A percentile compares a stretch with the other conserved stretches of the same genome.
Conservation (phyloP, 2,329 filamentous ascomycete genomes). For the Cephalotrichum gorgonifer region DNA sequence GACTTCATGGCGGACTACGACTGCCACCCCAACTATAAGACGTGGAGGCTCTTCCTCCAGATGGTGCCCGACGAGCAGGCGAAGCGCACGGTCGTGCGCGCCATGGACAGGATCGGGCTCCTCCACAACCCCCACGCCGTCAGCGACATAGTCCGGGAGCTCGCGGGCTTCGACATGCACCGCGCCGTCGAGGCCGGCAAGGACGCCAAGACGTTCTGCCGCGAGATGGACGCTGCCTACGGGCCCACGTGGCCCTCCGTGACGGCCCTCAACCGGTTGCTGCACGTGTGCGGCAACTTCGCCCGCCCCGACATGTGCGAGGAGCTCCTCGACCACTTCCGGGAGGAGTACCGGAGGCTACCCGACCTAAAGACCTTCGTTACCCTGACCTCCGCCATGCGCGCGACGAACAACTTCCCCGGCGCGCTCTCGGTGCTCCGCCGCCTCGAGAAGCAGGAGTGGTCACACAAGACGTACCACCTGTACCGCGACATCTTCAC, state of each 20-base stretch:
- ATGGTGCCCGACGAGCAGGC: slow-evolving; percentile 50
- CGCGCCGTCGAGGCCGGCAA: slow-evolving; percentile 25
- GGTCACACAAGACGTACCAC: not conserved
- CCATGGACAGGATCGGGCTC: slow-evolving; percentile 34
- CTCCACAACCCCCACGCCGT: slow-evolving; percentile 25
- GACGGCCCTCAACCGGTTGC: slow-evolving; percentile 23
- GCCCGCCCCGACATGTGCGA: slow-evolving; percentile 11
- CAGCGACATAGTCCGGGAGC: slow-evolving; percentile 26
- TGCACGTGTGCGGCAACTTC: slow-evolving; percentile 32
- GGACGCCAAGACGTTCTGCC: slow-evolving; percentile 25
- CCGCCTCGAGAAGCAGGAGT: not conserved
- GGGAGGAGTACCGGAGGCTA: not conserved
- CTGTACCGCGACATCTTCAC: not conserved
- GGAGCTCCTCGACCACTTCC: slow-evolving; percentile 1
- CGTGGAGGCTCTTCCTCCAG: slow-evolving; percentile 38
- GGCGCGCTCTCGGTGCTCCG: not conserved
- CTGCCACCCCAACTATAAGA: slow-evolving; percentile 29
- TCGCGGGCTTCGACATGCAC: slow-evolving; percentile 33
- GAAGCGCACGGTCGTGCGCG: slow-evolving; percentile 31
- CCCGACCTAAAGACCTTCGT: slow-evolving; percentile 5
- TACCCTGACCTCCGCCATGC: slow-evolving; percentile 4
- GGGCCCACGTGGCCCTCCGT: slow-evolving; percentile 33
- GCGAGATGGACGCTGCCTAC: slow-evolving; percentile 29
- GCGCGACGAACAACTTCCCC: not conserved
- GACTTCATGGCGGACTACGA: slow-evolving; percentile 28